These are phyloP conservation scores for Penicillium sp. DNA, from an alignment of 2,329 filamentous ascomycete genomes.

Conservation along the genomic window DNA sequence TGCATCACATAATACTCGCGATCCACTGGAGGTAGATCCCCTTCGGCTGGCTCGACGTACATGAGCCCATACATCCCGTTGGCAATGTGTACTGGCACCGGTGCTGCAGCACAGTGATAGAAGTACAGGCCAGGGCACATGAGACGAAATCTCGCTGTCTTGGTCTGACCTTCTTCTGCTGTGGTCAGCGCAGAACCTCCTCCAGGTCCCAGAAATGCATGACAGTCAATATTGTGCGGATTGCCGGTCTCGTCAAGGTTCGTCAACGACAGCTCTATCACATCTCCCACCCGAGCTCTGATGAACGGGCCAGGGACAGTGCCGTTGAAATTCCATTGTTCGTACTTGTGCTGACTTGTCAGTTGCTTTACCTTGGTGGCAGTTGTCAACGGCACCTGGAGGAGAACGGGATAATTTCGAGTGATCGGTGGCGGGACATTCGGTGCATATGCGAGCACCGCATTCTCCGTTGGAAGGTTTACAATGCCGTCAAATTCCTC, in stretches of 20 bases:
- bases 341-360: background rate
- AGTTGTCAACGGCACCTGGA: background rate
- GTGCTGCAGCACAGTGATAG: background rate
- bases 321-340: background rate
- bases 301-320: background rate
- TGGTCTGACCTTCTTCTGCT: background rate
- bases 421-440: background rate
- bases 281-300: background rate
- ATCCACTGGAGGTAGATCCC: conserved; percentile 31
- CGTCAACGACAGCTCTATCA: background rate
- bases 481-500: background rate
- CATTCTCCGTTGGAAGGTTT: background rate
- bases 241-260: background rate
- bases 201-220: background rate
- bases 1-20: conserved; percentile 40
- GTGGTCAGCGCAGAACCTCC: background rate
- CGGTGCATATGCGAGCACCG: background rate
- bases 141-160: background rate
- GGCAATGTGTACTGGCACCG: background rate
- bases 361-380: background rate
- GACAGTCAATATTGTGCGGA: background rate
- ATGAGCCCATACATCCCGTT: background rate
- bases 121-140: background rate
- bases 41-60: conserved; percentile 16
- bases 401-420: background rate